Evolutionary conservation across 2,329 filamentous ascomycete species (phyloP), one percentile per base, ranked within the genome.

Genomic region (Atkinsonella texensis): DNA sequence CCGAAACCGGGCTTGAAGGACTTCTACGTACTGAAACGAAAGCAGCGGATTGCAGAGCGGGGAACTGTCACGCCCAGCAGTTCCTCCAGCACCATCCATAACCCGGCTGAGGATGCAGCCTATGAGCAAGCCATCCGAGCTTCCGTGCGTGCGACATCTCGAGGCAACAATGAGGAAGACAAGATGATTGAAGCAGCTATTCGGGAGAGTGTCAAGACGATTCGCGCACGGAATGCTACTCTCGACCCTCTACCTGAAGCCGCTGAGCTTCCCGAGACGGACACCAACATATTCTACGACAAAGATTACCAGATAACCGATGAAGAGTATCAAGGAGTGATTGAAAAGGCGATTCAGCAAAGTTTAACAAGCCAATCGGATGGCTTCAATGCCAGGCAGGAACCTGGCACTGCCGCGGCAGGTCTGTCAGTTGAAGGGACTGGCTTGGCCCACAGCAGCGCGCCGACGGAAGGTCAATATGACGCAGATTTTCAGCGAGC

Each of bases 171-270:
- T 0, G 74, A 80, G 18, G 85, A 93, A 63, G 88, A 93, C 60
- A 75, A 74, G 20, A 72, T 78, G 53, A 75, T 94, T 46, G 87
- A 89, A 62, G 74, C 79, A 18, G 87, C 87, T 1, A 85, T 94
- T 48, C 75, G 85, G 13, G 81, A 85, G 5, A 88, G 84, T 55
- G 73, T 93, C 15, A 70, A 69, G 13, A 81, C 86, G 38, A 68
- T 77, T 55, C 69, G 60, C 12, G 55, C 66, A 17, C 55, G 56
- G 31, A 62, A 58, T 4, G 60, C 59, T 45, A 54, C 63, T 9
- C 57, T 58, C 0, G 60, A 63, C 9, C 55, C 60, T 1, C 58
- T 62, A 11, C 58, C 57, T 1, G 61, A 64, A 15, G 56, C 61
- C 12, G 40, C 54, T 18, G 58, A 55, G 31, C n/a, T 49, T 28